Conservation (phyloP, 75 land plant genomes). For the Cryptomeria japonica region DNA sequence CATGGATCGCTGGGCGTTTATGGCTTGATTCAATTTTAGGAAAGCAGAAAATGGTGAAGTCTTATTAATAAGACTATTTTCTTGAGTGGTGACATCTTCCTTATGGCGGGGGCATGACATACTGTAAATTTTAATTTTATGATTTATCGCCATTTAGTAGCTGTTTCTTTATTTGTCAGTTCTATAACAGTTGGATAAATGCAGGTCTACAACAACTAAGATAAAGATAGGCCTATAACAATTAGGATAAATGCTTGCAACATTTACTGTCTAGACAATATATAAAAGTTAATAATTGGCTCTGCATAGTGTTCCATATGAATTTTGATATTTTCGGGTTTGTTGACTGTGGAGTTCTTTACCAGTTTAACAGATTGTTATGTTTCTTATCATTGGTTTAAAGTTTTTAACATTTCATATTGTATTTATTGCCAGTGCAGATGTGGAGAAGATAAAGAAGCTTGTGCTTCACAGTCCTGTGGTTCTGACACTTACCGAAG, state of each 20-base stretch:
- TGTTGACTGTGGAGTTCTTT: not conserved
- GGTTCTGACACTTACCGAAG: constrained; percentile 83
- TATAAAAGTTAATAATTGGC: not conserved
- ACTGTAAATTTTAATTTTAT: too few relatives aligned
- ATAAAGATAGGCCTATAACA: not conserved
- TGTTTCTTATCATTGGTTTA: too few relatives aligned
- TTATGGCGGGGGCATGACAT: too few relatives aligned
- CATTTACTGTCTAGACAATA: not conserved
- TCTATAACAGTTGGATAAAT: not conserved
- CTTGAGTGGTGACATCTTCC: too few relatives aligned
- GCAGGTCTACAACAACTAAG: not conserved
- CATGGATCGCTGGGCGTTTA: too few relatives aligned
- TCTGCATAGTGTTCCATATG: not conserved
- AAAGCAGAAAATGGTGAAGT: too few relatives aligned
- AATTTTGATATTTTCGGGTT: not conserved
- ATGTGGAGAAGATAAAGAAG: constrained; percentile 93
- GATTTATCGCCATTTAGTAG: not conserved
- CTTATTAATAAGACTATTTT: too few relatives aligned
- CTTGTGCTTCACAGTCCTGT: constrained; percentile 86
- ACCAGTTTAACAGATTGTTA: not conserved
- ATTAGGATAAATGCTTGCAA: not conserved
- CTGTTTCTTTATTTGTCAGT: not conserved
- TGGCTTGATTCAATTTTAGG: too few relatives aligned
- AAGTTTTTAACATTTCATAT: constrained; percentile 3
- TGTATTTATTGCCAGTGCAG: constrained; percentile 39